Percentiles rank a stretch among this genome's conserved stretches.
phyloP scores from a whole-genome alignment of 208 protist species.

The Wallacemonas collosoma region DNA sequence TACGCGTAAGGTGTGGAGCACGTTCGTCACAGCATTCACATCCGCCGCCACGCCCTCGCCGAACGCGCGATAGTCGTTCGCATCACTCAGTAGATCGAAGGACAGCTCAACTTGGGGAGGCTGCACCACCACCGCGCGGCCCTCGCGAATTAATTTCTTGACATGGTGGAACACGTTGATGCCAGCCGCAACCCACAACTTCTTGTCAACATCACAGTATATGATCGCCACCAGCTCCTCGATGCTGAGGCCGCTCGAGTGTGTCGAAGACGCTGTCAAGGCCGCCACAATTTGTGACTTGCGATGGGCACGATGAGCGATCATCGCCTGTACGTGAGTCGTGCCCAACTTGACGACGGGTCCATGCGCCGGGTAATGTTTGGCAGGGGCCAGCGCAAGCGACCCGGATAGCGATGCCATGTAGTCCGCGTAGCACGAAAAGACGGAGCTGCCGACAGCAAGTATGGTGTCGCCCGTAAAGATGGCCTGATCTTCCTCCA shows the following conservation, averaged over 20 bases:
- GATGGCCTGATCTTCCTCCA: conserved; percentile 56
- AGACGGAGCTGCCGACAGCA: conserved; percentile 60
- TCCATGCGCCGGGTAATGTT: conserved; percentile 68
- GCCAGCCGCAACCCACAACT: conserved; percentile 46
- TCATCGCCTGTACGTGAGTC: conserved; percentile 54
- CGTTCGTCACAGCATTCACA: conserved; percentile 22
- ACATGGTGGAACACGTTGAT: conserved; percentile 69
- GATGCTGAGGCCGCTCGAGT: conserved; percentile 24
- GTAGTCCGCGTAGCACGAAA: conserved; percentile 63
- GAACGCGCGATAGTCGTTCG: conserved; percentile 47
- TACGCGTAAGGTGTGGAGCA: conserved; percentile 42
- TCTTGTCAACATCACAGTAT: conserved; percentile 45
- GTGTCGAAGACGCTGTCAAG: conserved; percentile 18
- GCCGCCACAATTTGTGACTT: conserved; percentile 61
- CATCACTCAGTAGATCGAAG: conserved; percentile 32
- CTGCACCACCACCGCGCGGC: conserved; percentile 30
- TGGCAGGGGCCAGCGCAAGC: conserved; percentile 22
- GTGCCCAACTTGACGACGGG: conserved; percentile 49
- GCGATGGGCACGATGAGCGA: conserved; percentile 46
- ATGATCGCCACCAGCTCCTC: conserved; percentile 43
- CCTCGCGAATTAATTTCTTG: conserved; percentile 57
- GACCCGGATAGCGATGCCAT: conserved; percentile 49
- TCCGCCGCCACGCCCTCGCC: conserved; percentile 41
- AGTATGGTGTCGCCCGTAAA: conserved; percentile 74
- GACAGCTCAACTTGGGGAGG: conserved; percentile 11